These are phyloP conservation scores for Cordyceps tenuipes DNA, from an alignment of 2,329 filamentous ascomycete species.

Conservation along the genomic window DNA sequence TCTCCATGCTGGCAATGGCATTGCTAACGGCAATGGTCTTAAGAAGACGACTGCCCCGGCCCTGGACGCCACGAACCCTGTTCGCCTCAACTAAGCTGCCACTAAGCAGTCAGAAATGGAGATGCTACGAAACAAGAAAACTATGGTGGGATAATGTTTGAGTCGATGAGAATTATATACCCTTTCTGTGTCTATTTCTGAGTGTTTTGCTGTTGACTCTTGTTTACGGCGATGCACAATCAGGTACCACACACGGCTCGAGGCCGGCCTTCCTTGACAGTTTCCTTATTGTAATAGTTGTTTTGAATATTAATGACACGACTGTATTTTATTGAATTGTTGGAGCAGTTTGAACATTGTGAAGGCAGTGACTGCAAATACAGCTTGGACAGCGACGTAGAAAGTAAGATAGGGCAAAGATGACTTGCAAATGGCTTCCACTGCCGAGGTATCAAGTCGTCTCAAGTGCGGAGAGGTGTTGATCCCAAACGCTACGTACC, in stretches of 20 bases:
- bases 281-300: neutral
- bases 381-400: neutral
- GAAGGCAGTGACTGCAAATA: no score
- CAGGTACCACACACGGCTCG: neutral
- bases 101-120: neutral
- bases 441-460: no score
- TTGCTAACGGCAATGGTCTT: conserved; percentile 9
- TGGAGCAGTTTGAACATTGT: no score
- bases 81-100: conserved; percentile 5
- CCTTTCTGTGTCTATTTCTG: conserved; percentile 8
- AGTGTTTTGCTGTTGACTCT: conserved; percentile 2
- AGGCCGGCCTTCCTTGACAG: neutral
- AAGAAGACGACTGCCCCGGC: conserved; percentile 4
- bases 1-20: conserved; percentile 12
- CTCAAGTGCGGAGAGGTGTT: neutral
- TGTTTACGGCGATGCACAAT: neutral
- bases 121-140: neutral
- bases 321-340: neutral
- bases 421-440: neutral
- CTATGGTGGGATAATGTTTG: neutral
- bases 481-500: no score
- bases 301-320: conserved; percentile 5
- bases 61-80: conserved; percentile 1
- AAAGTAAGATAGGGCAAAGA: no score
- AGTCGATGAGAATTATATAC: conserved; percentile 10